phyloP scores from a whole-genome alignment of 139 green algal genomes.

The Tetradesmus lagerheimii region DNA sequence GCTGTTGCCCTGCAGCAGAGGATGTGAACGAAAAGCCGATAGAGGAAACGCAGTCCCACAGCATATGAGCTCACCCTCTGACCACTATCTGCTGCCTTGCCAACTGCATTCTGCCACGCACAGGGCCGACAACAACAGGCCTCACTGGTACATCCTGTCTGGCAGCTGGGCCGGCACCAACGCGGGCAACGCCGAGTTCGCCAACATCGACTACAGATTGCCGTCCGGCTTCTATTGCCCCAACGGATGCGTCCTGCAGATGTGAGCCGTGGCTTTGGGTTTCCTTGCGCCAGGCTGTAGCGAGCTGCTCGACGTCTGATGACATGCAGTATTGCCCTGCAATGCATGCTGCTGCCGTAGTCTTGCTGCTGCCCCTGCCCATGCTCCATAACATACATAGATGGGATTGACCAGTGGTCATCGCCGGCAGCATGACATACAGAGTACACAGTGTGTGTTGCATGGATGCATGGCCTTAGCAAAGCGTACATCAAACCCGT shows the following conservation, averaged over 20 bases:
- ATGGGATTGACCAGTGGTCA: too few relatives aligned
- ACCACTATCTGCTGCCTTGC: neutral
- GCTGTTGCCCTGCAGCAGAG: neutral
- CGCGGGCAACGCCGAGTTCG: neutral
- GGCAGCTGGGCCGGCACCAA: too few relatives aligned
- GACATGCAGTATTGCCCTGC: neutral
- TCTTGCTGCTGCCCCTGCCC: neutral
- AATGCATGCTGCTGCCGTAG: neutral
- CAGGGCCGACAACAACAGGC: neutral
- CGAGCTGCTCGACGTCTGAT: neutral
- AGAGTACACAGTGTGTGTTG: too few relatives aligned
- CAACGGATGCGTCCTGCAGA: conserved; percentile 1
- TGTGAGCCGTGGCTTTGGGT: neutral
- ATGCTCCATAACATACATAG: neutral
- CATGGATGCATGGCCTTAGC: too few relatives aligned
- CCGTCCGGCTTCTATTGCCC: neutral
- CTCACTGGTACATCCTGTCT: neutral
- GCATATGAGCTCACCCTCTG: neutral
- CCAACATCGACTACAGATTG: neutral
- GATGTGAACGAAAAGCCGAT: neutral
- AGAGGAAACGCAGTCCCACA: neutral
- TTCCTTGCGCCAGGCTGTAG: neutral
- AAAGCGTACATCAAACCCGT: too few relatives aligned
- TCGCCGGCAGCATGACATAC: too few relatives aligned
- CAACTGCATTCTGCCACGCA: neutral